Percentiles rank a stretch among this genome's conserved stretches.
These are phyloP conservation scores for Coemansia sp. DNA, from an alignment of 192 early-diverging fungal genomes.

Conservation along the genomic window DNA sequence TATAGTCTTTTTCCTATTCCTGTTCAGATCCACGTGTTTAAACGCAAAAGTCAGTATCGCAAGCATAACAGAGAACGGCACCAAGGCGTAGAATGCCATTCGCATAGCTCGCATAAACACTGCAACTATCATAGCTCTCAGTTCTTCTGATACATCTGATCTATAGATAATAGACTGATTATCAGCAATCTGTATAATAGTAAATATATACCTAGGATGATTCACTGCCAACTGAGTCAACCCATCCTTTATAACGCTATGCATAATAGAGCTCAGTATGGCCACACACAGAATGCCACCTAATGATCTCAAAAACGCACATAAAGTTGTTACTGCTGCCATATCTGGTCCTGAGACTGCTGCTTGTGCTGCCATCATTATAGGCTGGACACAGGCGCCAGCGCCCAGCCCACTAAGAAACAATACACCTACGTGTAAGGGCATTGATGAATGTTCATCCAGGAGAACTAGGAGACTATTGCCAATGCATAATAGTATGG, in stretches of 20 bases:
- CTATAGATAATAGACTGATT: constrained; percentile 55
- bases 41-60: constrained; percentile 30
- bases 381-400: constrained; percentile 73
- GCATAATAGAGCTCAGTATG: constrained; percentile 50
- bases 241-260: constrained; percentile 33
- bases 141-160: constrained; percentile 28
- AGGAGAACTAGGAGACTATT: constrained; percentile 66
- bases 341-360: constrained; percentile 64
- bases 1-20: constrained; percentile 43
- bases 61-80: constrained; percentile 52
- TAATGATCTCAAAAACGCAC: constrained; percentile 60
- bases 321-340: constrained; percentile 72
- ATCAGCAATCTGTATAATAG: constrained; percentile 47
- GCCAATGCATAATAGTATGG: constrained; percentile 63
- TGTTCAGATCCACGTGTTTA: constrained; percentile 43
- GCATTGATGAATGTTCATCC: constrained; percentile 52
- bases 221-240: constrained; percentile 49
- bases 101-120: constrained; percentile 59
- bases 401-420: constrained; percentile 74
- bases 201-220: constrained; percentile 35
- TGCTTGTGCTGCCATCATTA: constrained; percentile 73
- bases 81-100: constrained; percentile 55
- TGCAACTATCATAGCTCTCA: constrained; percentile 34
- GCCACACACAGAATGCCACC: constrained; percentile 50
- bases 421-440: constrained; percentile 62